Evolutionary conservation across 257 asterid species (phyloP), one percentile per base, ranked within the genome.

Genomic region (Knoxia roxburghii): DNA sequence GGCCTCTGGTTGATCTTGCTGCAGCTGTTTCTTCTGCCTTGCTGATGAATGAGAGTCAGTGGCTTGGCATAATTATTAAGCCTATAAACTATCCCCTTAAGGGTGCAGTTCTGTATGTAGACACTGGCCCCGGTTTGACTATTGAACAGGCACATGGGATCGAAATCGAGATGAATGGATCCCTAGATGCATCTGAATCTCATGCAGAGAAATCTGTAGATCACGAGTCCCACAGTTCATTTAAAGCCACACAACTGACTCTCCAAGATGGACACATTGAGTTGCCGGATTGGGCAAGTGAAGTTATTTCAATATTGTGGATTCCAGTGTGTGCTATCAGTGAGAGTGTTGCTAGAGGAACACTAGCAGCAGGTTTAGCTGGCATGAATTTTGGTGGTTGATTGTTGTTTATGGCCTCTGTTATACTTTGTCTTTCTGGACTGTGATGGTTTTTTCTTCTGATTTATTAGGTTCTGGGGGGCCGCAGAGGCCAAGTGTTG

Each of bases 11-110:
- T 76, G 96, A 90, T 85, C 97, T 94, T 74, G 81, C 84, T 72
- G 91, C 96, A 73, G 97, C 99, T 68, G 88, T 94, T 78, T 88
- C 99, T 73, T 90, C 99, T 64, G 96, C 89, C 79, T 83, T 94
- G 82, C 87, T 94, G 77, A 88, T 90, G 84, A 94, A 90, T 83
- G 96, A 90, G 78, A 57, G 88, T 75, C 99, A 94, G 76, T 88
- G 96, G 97, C 84, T 94, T 57, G 99, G 99, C 65, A 83, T 94
- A 64, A 79, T 88, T 82, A 82, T 90, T 57, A 88, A 67, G 78
- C 99, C 96, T n/a, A 77, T 90, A 66, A 83, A 80, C 40, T 85
- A 94, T 77, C 81, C 96, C 58, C 97, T 94, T 48, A 86, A 81
- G 73, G 99, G 96, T 78, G 96, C 96, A 50, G 76, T 86, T 60